These are phyloP conservation scores for Yamadazyma epiphylla DNA, from an alignment of 1,139 yeast species.

Conservation along the genomic window DNA sequence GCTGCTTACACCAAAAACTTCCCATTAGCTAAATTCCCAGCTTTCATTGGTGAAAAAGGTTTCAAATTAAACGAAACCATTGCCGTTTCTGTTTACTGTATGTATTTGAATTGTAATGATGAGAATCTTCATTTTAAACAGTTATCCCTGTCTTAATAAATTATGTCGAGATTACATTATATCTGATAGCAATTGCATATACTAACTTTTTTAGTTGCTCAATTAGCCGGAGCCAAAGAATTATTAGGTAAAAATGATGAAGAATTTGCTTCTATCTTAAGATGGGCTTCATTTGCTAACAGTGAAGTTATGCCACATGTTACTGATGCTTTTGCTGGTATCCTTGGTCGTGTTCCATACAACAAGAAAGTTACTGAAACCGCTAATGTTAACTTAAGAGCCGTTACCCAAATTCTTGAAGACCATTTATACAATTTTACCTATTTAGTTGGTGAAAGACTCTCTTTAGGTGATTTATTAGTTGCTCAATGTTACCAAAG, in stretches of 20 bases:
- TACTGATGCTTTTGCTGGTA: conserved; percentile 28
- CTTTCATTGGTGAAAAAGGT: conserved; percentile 78
- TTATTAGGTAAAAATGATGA: conserved; percentile 63
- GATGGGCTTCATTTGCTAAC: conserved; percentile 82
- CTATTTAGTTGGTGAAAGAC: conserved; percentile 87
- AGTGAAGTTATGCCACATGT: conserved; percentile 55
- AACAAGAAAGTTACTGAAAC: conserved; percentile 78
- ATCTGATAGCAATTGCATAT: conserved; percentile 32
- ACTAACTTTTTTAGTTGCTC: conserved; percentile 20
- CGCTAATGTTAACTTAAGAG: conserved; percentile 35
- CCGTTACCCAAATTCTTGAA: conserved; percentile 48
- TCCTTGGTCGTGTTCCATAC: conserved; percentile 47
- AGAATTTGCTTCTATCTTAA: conserved; percentile 69
- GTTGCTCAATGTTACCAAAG: conserved; percentile 57
- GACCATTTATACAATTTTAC: conserved; percentile 70
- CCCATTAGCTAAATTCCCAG: conserved; percentile 76
- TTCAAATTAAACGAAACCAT: conserved; percentile 72
- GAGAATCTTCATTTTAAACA: conserved; percentile 46
- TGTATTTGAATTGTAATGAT: conserved; percentile 11
- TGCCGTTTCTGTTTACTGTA: conserved; percentile 59
- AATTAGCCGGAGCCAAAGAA: conserved; percentile 24
- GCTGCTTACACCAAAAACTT: conserved; percentile 48
- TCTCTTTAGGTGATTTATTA: conserved; percentile 80
- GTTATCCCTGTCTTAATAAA: conserved; percentile 92
- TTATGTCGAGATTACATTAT: conserved; percentile 66